Conservation (phyloP, 2,329 filamentous ascomycete genomes). For the Acrocalymma vagum region DNA sequence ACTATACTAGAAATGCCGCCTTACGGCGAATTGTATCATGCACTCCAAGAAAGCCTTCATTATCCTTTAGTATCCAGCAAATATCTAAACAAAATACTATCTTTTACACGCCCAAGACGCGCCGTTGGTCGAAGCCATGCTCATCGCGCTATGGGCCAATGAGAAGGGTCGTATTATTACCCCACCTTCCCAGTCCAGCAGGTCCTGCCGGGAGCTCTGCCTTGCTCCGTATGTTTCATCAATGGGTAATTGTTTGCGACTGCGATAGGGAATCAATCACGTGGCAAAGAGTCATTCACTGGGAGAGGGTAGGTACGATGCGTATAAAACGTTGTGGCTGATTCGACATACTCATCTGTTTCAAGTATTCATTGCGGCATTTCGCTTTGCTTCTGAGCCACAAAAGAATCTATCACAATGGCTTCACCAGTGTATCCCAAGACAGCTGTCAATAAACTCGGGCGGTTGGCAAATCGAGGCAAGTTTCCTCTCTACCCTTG, state of each 20-base stretch:
- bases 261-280: no score
- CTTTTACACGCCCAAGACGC: slow-evolving; percentile 8
- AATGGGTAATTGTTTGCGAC: no score
- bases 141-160: slow-evolving; percentile 7
- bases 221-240: no score
- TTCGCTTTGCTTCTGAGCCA: no score
- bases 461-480: slow-evolving; percentile 39
- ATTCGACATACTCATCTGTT: no score
- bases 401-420: slow-evolving; percentile 10
- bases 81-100: not conserved
- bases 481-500: not conserved
- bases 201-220: slow-evolving; percentile 10
- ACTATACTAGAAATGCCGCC: not conserved
- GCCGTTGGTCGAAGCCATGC: not conserved
- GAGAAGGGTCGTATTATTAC: slow-evolving; percentile 1
- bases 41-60: not conserved
- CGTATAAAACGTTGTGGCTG: no score
- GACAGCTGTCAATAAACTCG: slow-evolving; percentile 37
- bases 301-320: no score
- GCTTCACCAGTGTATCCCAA: slow-evolving; percentile 30
- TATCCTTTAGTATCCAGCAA: slow-evolving; percentile 10
- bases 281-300: no score
- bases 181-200: slow-evolving; percentile 3
- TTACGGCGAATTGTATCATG: not conserved
- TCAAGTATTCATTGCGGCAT: no score